Conservation (phyloP, 2,329 filamentous ascomycete genomes). For the Harringtonia aguacate region DNA sequence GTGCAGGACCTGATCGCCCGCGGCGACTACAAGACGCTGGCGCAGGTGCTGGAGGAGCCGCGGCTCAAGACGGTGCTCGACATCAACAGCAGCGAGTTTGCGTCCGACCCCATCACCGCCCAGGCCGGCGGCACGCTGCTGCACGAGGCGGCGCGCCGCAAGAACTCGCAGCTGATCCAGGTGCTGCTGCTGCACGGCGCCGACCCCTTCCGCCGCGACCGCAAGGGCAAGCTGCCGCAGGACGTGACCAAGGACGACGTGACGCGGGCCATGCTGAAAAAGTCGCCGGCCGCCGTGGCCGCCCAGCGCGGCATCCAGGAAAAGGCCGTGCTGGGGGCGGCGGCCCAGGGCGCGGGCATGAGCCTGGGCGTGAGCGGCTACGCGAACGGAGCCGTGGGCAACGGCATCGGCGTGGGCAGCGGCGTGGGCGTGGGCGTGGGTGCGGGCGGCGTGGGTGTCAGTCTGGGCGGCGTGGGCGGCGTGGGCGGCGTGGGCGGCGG, state of each 20-base stretch:
- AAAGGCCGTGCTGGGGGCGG: constrained; percentile 82
- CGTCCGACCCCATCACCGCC: constrained; percentile 65
- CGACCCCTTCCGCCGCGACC: constrained; percentile 89
- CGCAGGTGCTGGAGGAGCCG: constrained; percentile 72
- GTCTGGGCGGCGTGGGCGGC: no score
- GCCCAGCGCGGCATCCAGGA: constrained; percentile 95
- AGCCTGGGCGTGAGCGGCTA: background rate
- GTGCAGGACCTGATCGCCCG: constrained; percentile 68
- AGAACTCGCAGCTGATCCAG: constrained; percentile 79
- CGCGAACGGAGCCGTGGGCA: background rate
- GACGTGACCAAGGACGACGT: constrained; percentile 93
- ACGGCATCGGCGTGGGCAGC: background rate
- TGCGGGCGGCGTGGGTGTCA: no score
- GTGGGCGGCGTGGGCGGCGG: no score
- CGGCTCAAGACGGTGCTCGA: constrained; percentile 80
- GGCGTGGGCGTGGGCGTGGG: no score
- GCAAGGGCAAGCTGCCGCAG: constrained; percentile 90
- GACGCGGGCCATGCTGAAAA: constrained; percentile 81
- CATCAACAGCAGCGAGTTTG: constrained; percentile 84
- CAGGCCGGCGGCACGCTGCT: constrained; percentile 84
- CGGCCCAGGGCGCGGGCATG: constrained; percentile 39
- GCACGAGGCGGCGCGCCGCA: constrained; percentile 85
- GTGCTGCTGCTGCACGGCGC: constrained; percentile 86
- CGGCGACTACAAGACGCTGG: constrained; percentile 66
- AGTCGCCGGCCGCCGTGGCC: constrained; percentile 84